phyloP scores from a whole-genome alignment of 371 early-diverging fungal genomes.

The Mucor piriformis region DNA sequence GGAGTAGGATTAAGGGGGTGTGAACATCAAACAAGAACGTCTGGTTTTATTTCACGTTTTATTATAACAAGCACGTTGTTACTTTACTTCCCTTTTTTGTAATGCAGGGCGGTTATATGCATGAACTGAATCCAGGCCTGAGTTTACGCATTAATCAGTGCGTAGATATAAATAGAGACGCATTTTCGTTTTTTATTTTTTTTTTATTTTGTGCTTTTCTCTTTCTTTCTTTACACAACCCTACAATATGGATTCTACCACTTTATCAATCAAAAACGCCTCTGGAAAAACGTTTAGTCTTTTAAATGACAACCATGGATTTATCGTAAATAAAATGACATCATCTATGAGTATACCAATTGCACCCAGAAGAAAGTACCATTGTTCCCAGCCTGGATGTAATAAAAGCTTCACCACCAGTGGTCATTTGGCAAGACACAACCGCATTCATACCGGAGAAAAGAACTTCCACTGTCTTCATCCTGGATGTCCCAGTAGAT shows the following conservation, averaged over 20 bases:
- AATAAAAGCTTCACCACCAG: slow-evolving; percentile 66
- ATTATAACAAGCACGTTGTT: slow-evolving; percentile 16
- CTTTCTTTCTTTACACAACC: background rate
- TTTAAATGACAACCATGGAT: slow-evolving; percentile 5
- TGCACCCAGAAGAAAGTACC: slow-evolving; percentile 42
- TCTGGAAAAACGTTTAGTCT: slow-evolving; percentile 18
- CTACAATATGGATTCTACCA: slow-evolving; percentile 3
- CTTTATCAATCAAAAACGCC: slow-evolving; percentile 18
- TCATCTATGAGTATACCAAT: background rate
- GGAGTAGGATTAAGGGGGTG: no score
- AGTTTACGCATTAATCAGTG: slow-evolving; percentile 18
- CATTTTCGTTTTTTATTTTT: background rate
- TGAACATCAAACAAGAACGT: no score
- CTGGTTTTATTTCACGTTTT: slow-evolving; percentile 6
- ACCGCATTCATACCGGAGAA: slow-evolving; percentile 89
- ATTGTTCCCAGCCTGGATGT: slow-evolving; percentile 54
- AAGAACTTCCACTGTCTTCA: slow-evolving; percentile 83
- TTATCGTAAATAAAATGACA: slow-evolving; percentile 10
- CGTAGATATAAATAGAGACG: slow-evolving; percentile 1
- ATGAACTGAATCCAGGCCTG: slow-evolving; percentile 15
- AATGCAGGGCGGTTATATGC: slow-evolving; percentile 11
- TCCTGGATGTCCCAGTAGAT: slow-evolving; percentile 77
- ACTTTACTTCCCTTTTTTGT: slow-evolving; percentile 7
- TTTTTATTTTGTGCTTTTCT: background rate
- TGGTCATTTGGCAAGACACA: slow-evolving; percentile 85